These are phyloP conservation scores for Plantago rigida DNA, from an alignment of 305 asterid genomes.

Conservation along the genomic window DNA sequence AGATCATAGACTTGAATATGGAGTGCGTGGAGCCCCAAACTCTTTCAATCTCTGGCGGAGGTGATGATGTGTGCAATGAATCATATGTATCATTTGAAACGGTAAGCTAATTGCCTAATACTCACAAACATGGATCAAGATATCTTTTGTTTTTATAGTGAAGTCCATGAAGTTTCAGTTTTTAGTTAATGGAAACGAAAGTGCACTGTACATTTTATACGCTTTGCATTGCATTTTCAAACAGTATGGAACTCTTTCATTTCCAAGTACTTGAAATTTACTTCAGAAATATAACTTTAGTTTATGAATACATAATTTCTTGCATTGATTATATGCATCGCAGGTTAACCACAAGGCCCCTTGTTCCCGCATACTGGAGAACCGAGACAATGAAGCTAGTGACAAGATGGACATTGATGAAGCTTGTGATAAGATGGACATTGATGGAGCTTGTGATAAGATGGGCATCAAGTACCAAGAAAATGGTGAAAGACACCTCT, in stretches of 20 bases:
- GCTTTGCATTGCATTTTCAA: background rate
- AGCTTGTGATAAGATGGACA: background rate
- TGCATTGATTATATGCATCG: slow-evolving; percentile 29
- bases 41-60: slow-evolving; percentile 25
- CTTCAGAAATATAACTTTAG: background rate
- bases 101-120: slow-evolving; percentile 23
- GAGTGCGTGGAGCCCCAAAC: slow-evolving; percentile 28
- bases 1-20: slow-evolving; percentile 32
- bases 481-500: slow-evolving; percentile 51
- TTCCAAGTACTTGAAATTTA: background rate
- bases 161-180: background rate
- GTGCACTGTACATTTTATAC: background rate
- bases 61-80: slow-evolving; percentile 20
- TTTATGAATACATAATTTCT: slow-evolving; percentile 25
- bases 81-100: slow-evolving; percentile 28
- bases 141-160: background rate
- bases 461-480: slow-evolving; percentile 20
- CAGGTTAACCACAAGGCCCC: slow-evolving; percentile 33
- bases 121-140: background rate
- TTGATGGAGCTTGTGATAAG: background rate
- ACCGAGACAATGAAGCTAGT: slow-evolving; percentile 25
- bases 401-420: slow-evolving; percentile 19
- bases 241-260: background rate
- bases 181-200: background rate
- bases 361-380: slow-evolving; percentile 23